These are phyloP conservation scores for Crithidia bombi DNA, from an alignment of 208 protist genomes.

Conservation along the genomic window DNA sequence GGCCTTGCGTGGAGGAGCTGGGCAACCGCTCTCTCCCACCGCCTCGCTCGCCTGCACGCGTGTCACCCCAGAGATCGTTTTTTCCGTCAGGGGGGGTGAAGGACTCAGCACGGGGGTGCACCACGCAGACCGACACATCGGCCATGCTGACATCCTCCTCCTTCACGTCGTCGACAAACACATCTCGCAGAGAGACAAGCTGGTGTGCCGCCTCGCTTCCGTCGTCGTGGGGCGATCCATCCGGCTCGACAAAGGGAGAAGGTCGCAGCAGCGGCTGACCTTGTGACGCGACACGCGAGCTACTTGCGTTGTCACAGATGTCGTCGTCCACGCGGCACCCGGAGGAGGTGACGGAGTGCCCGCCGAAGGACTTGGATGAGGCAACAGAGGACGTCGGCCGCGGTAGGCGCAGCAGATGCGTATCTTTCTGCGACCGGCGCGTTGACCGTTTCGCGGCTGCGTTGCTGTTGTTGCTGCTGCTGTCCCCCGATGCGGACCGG, in stretches of 20 bases:
- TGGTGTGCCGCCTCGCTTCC: not conserved
- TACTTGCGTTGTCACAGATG: too few species aligned
- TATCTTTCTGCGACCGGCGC: not conserved
- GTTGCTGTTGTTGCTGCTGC: not conserved
- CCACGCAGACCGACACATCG: not conserved
- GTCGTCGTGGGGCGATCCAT: not conserved
- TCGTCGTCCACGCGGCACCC: slow-evolving; percentile 1
- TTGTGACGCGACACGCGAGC: not conserved
- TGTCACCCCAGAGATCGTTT: not conserved
- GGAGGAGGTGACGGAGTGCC: slow-evolving; percentile 4
- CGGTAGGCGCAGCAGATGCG: not conserved
- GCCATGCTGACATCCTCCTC: slow-evolving; percentile 1
- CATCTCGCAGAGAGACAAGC: slow-evolving; percentile 1
- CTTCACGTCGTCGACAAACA: not conserved
- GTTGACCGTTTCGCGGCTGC: not conserved
- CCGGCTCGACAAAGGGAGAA: not conserved
- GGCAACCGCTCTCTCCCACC: not conserved
- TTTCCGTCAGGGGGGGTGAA: too few species aligned
- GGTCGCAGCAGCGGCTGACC: slow-evolving; percentile 1
- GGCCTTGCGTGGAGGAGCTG: not conserved
- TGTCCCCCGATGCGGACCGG: not conserved
- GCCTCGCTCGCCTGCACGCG: not conserved
- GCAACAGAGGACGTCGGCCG: not conserved
- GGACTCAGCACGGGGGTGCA: not conserved
- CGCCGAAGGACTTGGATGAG: slow-evolving; percentile 2